phyloP scores from a whole-genome alignment of 129 eudicot genomes.

The Saussurea involucrata region DNA sequence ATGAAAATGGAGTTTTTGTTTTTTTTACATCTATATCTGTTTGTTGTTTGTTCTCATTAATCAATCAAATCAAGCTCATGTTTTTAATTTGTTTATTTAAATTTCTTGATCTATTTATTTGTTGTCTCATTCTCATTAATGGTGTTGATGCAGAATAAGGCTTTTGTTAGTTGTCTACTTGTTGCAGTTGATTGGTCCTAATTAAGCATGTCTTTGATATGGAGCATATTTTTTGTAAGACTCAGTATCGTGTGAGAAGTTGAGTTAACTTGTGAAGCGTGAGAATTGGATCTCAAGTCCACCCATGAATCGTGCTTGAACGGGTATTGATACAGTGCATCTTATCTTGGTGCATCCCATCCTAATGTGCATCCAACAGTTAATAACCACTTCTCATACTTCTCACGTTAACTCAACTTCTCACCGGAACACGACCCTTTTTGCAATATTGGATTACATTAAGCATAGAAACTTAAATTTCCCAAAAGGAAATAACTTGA shows the following conservation, averaged over 20 bases:
- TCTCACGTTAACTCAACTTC: no score
- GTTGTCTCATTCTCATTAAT: constrained; percentile 1
- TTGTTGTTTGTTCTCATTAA: constrained; percentile 18
- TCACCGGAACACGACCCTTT: no score
- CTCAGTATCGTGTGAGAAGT: no score
- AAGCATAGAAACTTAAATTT: not conserved
- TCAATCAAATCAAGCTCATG: constrained; percentile 7
- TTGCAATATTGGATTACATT: not conserved
- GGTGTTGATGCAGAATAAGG: constrained; percentile 15
- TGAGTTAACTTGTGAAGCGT: no score
- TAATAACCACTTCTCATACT: no score
- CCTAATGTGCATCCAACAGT: no score
- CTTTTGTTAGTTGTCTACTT: constrained; percentile 1
- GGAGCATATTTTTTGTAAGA: not conserved
- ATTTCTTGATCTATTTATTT: constrained; percentile 10
- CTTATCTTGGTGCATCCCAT: no score
- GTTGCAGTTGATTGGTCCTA: not conserved
- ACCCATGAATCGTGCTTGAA: no score
- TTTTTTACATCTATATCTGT: not conserved
- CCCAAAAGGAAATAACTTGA: not conserved
- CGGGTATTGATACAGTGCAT: no score
- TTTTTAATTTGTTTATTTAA: constrained; percentile 10
- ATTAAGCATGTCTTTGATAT: not conserved
- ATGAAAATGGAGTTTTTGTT: not conserved
- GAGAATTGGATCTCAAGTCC: no score